Evolutionary conservation across 2,329 filamentous ascomycete species (phyloP).

Genomic region (Pyrenophora seminiperda): DNA sequence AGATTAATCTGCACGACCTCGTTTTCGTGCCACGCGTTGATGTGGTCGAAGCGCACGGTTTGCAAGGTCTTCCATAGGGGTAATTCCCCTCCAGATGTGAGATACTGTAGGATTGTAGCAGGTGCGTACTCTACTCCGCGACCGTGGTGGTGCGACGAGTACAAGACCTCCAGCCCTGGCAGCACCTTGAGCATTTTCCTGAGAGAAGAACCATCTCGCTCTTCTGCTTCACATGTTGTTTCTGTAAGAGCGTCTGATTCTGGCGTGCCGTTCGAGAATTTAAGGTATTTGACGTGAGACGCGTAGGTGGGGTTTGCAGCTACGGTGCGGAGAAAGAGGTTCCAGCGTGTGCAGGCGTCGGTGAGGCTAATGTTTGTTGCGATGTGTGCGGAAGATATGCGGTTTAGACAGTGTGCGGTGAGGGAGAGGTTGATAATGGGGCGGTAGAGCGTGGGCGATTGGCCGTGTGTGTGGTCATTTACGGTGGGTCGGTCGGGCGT

Average conservation of each 20-base stretch:
- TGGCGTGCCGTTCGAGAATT: background rate
- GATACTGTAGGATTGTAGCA: background rate
- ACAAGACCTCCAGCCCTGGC: background rate
- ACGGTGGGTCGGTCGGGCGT: slow-evolving; percentile 8
- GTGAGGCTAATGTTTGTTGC: slow-evolving; percentile 12
- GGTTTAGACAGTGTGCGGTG: slow-evolving; percentile 7
- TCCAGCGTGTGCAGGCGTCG: slow-evolving; percentile 1
- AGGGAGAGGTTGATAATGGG: slow-evolving; percentile 11
- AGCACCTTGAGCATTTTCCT: slow-evolving; percentile 3
- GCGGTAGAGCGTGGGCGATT: slow-evolving; percentile 8
- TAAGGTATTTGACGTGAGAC: slow-evolving; percentile 10
- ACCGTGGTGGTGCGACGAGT: background rate
- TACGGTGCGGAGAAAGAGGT: slow-evolving; percentile 6
- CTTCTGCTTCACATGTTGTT: background rate
- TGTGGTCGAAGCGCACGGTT: background rate
- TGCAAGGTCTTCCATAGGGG: slow-evolving; percentile 7
- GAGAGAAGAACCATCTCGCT: background rate
- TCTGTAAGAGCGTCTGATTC: background rate
- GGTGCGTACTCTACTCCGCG: background rate
- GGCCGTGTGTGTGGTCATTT: slow-evolving; percentile 8
- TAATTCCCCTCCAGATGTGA: background rate
- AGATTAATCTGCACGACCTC: slow-evolving; percentile 5
- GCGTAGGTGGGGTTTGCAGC: slow-evolving; percentile 6
- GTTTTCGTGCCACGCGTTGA: slow-evolving; percentile 5
- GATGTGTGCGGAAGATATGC: slow-evolving; percentile 10